Conservation (phyloP, 1,284 basidiomycete species). For the Schizopora paradoxa region DNA sequence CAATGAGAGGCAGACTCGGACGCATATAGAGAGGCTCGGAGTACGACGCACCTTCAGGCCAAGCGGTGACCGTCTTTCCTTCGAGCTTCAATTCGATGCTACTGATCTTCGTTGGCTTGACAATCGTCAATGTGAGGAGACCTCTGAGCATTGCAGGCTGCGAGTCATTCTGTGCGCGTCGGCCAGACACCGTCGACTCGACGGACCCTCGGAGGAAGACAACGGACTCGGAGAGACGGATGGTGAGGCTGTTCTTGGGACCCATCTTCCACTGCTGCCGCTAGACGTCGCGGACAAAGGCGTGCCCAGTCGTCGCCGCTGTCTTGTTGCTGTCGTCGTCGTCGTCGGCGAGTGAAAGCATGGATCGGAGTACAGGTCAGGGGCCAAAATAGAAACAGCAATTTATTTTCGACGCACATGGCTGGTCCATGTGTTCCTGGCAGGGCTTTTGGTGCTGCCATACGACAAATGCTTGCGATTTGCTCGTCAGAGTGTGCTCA, state of each 20-base stretch:
- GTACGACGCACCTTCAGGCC: constrained; percentile 75
- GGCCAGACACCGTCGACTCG: constrained; percentile 34
- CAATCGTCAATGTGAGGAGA: constrained; percentile 75
- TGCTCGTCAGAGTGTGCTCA: too few relatives aligned
- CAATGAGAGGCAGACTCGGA: constrained; percentile 11
- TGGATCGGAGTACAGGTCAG: too few relatives aligned
- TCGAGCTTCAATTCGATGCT: constrained; percentile 79
- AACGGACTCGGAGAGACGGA: constrained; percentile 78
- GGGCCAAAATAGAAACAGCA: too few relatives aligned
- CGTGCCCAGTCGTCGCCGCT: constrained; percentile 5
- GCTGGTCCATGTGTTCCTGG: too few relatives aligned
- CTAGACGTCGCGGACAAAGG: too few relatives aligned
- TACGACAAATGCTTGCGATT: too few relatives aligned
- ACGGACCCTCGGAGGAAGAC: constrained; percentile 65
- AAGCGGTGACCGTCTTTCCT: constrained; percentile 60
- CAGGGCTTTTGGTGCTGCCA: too few relatives aligned
- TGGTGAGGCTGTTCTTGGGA: constrained; percentile 42
- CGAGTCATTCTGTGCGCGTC: constrained; percentile 40
- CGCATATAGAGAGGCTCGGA: constrained; percentile 5
- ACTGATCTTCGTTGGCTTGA: constrained; percentile 82
- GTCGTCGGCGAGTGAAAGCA: too few relatives aligned
- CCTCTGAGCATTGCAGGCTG: constrained; percentile 82
- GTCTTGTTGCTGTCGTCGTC: neutral
- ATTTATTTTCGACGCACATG: too few relatives aligned
- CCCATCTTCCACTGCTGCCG: neutral